These are phyloP conservation scores for Sambucus nigra DNA, from an alignment of 129 eudicot species.

Conservation along the genomic window DNA sequence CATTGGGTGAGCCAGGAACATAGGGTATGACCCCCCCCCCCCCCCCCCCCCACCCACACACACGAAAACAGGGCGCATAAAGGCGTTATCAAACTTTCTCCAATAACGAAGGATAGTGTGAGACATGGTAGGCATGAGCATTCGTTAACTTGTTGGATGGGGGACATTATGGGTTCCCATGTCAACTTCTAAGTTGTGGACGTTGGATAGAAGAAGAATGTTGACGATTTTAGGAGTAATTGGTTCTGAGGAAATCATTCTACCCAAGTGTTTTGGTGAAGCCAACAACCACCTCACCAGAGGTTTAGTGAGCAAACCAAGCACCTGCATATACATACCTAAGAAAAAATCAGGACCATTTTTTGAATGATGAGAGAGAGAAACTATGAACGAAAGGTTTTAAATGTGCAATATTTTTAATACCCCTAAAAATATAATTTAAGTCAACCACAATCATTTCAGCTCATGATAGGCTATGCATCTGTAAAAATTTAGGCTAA, in stretches of 20 bases:
- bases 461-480: too few relatives aligned
- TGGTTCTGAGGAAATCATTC: conserved; percentile 45
- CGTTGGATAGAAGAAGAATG: conserved; percentile 38
- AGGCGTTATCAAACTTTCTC: conserved; percentile 69
- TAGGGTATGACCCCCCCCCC: conserved; percentile 72
- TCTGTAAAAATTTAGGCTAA: too few relatives aligned
- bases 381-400: too few relatives aligned
- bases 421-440: too few relatives aligned
- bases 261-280: conserved; percentile 14
- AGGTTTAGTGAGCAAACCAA: conserved; percentile 69
- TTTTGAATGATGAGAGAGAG: too few relatives aligned
- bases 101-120: conserved; percentile 67
- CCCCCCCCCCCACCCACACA: conserved; percentile 86
- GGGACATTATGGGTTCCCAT: conserved; percentile 6
- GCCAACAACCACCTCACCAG: conserved; percentile 56
- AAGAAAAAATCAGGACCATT: too few relatives aligned
- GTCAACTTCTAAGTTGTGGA: conserved; percentile 26
- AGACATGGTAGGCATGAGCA: conserved; percentile 54
- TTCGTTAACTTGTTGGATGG: conserved; percentile 32
- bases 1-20: conserved; percentile 40
- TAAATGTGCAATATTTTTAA: too few relatives aligned
- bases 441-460: too few relatives aligned
- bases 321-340: conserved; percentile 37
- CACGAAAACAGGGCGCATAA: conserved; percentile 89
- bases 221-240: conserved; percentile 41